phyloP scores from a whole-genome alignment of 2,329 filamentous ascomycete genomes.

The Gnomoniopsis sp. region DNA sequence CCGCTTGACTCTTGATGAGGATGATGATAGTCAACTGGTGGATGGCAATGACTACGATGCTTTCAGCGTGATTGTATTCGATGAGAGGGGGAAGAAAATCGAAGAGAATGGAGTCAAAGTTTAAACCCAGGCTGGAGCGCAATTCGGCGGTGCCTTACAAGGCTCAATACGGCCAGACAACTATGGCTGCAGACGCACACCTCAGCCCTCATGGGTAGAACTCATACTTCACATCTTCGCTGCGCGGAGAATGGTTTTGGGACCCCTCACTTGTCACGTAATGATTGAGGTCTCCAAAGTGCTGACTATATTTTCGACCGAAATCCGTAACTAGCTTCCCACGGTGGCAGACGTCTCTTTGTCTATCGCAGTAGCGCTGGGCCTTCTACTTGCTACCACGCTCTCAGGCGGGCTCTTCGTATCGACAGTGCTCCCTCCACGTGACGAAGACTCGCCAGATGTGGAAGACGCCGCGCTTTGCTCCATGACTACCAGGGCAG shows the following conservation, averaged over 20 bases:
- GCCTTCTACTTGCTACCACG: neutral
- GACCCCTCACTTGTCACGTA: neutral
- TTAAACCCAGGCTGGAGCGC: neutral
- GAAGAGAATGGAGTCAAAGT: slow-evolving; percentile 29
- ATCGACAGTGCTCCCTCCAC: neutral
- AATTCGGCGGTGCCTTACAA: no score
- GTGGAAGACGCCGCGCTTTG: slow-evolving; percentile 1
- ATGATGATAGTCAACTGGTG: slow-evolving; percentile 24
- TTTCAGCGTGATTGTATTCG: slow-evolving; percentile 28
- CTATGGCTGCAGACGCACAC: neutral
- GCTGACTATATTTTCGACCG: neutral
- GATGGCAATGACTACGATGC: slow-evolving; percentile 28
- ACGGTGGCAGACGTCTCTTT: neutral
- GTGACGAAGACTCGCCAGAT: slow-evolving; percentile 3
- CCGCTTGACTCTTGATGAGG: slow-evolving; percentile 23
- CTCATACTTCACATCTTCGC: no score
- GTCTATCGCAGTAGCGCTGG: neutral
- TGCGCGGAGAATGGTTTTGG: no score
- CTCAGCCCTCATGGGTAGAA: neutral
- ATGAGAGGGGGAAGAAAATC: slow-evolving; percentile 27
- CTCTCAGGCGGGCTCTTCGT: slow-evolving; percentile 2
- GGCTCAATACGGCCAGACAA: neutral
- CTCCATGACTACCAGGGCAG: neutral
- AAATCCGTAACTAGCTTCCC: neutral
- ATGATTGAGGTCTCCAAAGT: neutral